Evolutionary conservation across 306 rosid species (phyloP).

Genomic region (Cucurbita ficifolia): DNA sequence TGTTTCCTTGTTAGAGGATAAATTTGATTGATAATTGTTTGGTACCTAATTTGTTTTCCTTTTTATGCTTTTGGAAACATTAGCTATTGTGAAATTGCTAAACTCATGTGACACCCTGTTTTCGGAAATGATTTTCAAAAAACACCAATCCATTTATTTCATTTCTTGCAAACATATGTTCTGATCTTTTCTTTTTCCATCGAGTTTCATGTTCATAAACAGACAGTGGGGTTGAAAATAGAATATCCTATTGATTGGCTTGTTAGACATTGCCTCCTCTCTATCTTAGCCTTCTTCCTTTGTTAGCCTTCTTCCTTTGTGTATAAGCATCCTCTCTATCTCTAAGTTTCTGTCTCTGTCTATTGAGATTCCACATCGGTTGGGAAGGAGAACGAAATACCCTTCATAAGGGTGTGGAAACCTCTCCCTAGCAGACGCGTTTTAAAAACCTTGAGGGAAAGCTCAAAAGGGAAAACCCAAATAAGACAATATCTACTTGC

Average conservation of each 20-base stretch:
- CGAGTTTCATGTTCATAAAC: neutral
- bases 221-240: neutral
- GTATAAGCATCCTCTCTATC: neutral
- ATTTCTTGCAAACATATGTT: neutral
- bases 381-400: too few species aligned
- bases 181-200: neutral
- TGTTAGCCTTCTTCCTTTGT: neutral
- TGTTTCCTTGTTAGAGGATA: neutral
- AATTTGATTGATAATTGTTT: neutral
- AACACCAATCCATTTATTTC: neutral
- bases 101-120: neutral
- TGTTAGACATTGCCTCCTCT: neutral
- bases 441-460: too few species aligned
- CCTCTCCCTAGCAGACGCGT: too few species aligned
- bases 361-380: too few species aligned
- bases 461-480: too few species aligned
- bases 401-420: too few species aligned
- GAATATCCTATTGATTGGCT: neutral
- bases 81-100: neutral
- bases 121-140: neutral
- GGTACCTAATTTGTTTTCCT: neutral
- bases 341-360: neutral
- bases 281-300: neutral
- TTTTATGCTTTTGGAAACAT: neutral
- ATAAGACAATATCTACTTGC: too few species aligned